These are phyloP conservation scores for Stenogyne calaminthoides DNA, from an alignment of 305 asterid genomes.

Conservation along the genomic window DNA sequence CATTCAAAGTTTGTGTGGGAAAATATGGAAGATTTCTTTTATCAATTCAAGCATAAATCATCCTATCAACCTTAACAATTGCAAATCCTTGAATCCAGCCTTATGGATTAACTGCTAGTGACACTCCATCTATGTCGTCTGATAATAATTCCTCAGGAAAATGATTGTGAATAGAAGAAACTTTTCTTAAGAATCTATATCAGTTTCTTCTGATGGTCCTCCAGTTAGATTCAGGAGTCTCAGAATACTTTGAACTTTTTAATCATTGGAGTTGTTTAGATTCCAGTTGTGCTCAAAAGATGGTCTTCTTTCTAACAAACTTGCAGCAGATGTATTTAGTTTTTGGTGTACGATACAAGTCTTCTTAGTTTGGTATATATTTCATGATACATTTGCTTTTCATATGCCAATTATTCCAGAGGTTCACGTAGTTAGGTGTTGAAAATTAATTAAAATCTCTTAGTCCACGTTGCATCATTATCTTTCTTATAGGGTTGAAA, in stretches of 20 bases:
- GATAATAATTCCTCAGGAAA: not conserved
- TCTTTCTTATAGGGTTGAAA: slow-evolving; percentile 2
- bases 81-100: not conserved
- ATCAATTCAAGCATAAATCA: not conserved
- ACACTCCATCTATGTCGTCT: not conserved
- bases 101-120: not conserved
- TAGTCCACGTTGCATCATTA: not conserved
- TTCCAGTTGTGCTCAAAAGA: not conserved
- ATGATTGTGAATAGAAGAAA: not conserved
- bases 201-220: not conserved
- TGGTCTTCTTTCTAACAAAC: not conserved
- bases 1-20: not conserved
- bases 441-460: not conserved
- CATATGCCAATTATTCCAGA: slow-evolving; percentile 11
- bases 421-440: slow-evolving; percentile 1
- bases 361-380: not conserved
- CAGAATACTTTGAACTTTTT: not conserved
- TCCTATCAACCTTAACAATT: not conserved
- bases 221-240: not conserved
- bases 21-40: not conserved
- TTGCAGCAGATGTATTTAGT: not conserved
- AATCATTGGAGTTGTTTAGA: not conserved
- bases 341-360: not conserved
- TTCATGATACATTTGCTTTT: not conserved
- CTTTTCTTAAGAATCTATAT: not conserved